These are phyloP conservation scores for Microthlaspi erraticum DNA, from an alignment of 345 rosid species.

Conservation along the genomic window DNA sequence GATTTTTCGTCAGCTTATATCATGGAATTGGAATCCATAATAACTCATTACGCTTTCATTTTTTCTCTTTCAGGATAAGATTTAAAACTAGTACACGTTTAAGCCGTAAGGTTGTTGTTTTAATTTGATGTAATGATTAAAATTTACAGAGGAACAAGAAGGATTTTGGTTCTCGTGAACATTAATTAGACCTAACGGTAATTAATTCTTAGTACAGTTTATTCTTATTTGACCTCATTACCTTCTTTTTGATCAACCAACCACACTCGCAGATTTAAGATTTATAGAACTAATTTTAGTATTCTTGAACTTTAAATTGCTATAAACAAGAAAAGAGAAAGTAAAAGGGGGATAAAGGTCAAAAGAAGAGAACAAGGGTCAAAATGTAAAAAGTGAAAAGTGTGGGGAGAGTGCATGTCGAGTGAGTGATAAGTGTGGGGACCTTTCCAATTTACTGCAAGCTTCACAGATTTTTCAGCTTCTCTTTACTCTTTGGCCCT, in stretches of 20 bases:
- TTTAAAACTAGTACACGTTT: constrained; percentile 37
- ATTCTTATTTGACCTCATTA: background rate
- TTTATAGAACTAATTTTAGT: background rate
- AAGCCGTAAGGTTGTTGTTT: constrained; percentile 7
- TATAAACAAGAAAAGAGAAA: background rate
- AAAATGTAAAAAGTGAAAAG: constrained; percentile 24
- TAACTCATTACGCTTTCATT: background rate
- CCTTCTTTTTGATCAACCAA: background rate
- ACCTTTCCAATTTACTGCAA: constrained; percentile 20
- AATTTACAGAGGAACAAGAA: background rate
- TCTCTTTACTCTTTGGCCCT: constrained; percentile 23
- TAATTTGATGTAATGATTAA: constrained; percentile 12
- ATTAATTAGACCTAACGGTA: constrained; percentile 14
- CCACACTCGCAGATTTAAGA: constrained; percentile 20
- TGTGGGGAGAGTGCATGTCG: constrained; percentile 15
- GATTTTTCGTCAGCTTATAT: constrained; percentile 38
- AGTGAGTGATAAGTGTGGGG: constrained; percentile 19
- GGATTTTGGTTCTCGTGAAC: constrained; percentile 39
- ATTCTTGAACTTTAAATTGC: background rate
- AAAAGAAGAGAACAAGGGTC: constrained; percentile 20
- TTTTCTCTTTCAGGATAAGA: constrained; percentile 9
- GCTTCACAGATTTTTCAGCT: constrained; percentile 21
- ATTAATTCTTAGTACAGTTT: background rate
- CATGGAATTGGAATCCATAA: constrained; percentile 38
- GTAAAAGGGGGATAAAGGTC: constrained; percentile 1